Evolutionary conservation across 306 rosid species (phyloP), one percentile per base, ranked within the genome.

Genomic region (Vachellia pachyceras): DNA sequence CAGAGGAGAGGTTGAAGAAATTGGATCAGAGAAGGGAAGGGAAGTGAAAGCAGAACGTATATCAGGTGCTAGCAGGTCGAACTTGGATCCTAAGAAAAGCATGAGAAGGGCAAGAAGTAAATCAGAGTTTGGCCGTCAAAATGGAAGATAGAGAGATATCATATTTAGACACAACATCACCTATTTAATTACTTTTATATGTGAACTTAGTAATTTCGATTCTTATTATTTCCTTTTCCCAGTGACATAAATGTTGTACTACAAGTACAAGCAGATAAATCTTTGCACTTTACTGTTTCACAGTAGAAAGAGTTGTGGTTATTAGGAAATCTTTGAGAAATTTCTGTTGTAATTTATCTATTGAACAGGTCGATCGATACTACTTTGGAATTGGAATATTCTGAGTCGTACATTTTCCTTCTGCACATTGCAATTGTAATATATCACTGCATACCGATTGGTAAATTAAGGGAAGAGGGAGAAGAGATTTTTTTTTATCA

Each of bases 101-200:
- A 76, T 78, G 23, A 44, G 77, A 63, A 90, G 82, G 84, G 89
- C 91, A 80, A 89, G 91, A 76, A 87, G 93, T 80, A 88, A 89
- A 84, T 80, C 94, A 81, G 96, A 90, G 75, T 88, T 82, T 83
- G 88, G 89, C 52, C 80, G 73, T 76, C 91, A 89, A 82, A 94
- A 79, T 79, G 87, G 89, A 72, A 87, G 91, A 82, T 89, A 92
- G 77, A 87, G 81, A 82, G n/a, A 15, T 25, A 66, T 84, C 63
- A 66, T 68, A 42, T 14, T 9, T 11, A 82, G 55, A 76, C 14
- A 3, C 65, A 79, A 63, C 41, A 25, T 76, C 46, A 75, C 78
- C 49, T 17, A 47, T 73, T 29, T 58, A 15, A 39, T 40, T 69
- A 41, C 52, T 35, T 69, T 42, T 42, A 25, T 50, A 25, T 79